Conservation (phyloP, 2,329 filamentous ascomycete species). For the Verticillium zaregamsianum region DNA sequence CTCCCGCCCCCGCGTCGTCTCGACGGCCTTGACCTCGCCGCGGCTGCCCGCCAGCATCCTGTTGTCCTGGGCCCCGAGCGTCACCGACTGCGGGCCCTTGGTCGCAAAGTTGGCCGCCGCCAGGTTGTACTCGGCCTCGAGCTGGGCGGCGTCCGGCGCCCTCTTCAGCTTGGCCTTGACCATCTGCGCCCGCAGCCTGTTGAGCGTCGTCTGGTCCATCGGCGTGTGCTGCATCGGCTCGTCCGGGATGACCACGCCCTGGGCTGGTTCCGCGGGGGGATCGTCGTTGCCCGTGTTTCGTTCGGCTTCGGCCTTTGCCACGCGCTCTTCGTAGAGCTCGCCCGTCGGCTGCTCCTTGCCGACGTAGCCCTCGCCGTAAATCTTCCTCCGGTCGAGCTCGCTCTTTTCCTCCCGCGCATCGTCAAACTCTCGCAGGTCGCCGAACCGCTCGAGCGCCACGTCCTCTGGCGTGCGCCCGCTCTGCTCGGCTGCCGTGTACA, state of each 20-base stretch:
- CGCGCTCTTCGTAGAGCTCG: slow-evolving; percentile 77
- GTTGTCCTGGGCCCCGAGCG: slow-evolving; percentile 84
- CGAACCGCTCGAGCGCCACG: slow-evolving; percentile 77
- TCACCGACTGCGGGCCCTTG: slow-evolving; percentile 64
- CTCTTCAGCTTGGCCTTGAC: slow-evolving; percentile 91
- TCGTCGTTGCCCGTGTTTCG: slow-evolving; percentile 17
- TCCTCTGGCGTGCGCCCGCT: slow-evolving; percentile 71
- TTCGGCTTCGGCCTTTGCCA: slow-evolving; percentile 47
- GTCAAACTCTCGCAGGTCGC: slow-evolving; percentile 79
- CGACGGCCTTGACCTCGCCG: slow-evolving; percentile 71
- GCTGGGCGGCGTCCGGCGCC: slow-evolving; percentile 66
- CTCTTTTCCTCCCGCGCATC: slow-evolving; percentile 88
- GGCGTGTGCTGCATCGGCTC: slow-evolving; percentile 42
- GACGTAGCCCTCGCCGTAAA: slow-evolving; percentile 81
- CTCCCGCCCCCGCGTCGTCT: slow-evolving; percentile 78
- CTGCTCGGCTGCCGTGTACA: slow-evolving; percentile 76
- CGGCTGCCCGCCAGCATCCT: slow-evolving; percentile 74
- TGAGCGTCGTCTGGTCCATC: slow-evolving; percentile 76
- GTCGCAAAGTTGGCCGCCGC: slow-evolving; percentile 59
- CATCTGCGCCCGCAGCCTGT: slow-evolving; percentile 86
- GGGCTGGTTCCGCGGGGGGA: slow-evolving; percentile 27
- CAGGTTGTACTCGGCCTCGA: slow-evolving; percentile 80
- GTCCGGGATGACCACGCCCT: slow-evolving; percentile 57
- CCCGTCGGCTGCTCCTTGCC: slow-evolving; percentile 84
- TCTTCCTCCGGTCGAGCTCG: slow-evolving; percentile 78